Evolutionary conservation across 345 rosid genomes (phyloP), one percentile per base, ranked within the genome.

Genomic region (Eucalyptus regnans): DNA sequence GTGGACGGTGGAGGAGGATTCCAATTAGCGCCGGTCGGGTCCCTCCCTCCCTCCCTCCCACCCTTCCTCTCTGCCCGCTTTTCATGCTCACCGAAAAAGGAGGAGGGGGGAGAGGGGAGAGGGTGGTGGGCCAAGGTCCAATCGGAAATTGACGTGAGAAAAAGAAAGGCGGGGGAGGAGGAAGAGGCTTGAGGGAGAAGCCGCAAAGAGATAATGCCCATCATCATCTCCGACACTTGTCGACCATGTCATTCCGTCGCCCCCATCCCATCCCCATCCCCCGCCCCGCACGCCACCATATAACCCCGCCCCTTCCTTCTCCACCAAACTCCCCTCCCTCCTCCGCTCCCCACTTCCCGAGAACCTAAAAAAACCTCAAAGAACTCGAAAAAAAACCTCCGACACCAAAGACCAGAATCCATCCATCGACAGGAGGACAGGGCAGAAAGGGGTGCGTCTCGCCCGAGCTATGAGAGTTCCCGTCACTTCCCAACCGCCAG

Each of bases 391-490:
- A 23, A 56, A 9, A 56, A 56, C 9, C 23, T 17, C 56, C 23
- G 2, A 33, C 20, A 56, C 62, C 37, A n/a, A n/a, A 64, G 27
- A 76, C 48, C 84, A 11, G 84, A 20, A 41, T 20, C 84, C 58
- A 52, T 52, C 41, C 13, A n/a, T 41, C 48, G 48, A 76, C 48
- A 76, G 84, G 48, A 6, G 48, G 48, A 76, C 84, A 20, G 76
- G 48, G 48, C 23, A 3, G 7, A 37, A 41, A 46, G 41, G 87
- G 49, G 87, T 3, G 87, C 23, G 83, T 46, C 25, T 50, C 66
- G 31, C 8, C 23, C 50, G 66, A 92, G 92, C 92, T 88, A 96
- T 96, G 99, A 96, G 95, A 94, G 93, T 95, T 88, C 93, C 96
- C 3, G 86, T 90, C 48, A 89, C 95, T 87, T 90, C 97, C 86